These are phyloP conservation scores for Phytomonas serpens DNA, from an alignment of 208 protist species.

Conservation along the genomic window DNA sequence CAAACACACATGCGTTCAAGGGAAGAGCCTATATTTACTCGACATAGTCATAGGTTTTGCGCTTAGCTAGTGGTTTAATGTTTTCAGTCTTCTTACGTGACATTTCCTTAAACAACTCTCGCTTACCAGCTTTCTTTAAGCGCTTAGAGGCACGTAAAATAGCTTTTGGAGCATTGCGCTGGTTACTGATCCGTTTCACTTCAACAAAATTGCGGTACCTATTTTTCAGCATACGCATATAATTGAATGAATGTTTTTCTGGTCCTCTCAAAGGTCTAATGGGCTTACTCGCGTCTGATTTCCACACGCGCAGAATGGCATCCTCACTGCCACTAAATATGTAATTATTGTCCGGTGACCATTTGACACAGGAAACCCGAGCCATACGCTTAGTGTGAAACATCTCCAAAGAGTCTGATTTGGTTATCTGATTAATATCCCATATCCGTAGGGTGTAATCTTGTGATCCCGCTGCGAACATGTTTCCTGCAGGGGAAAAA, in stretches of 20 bases:
- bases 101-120: slow-evolving; percentile 83
- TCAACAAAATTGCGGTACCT: slow-evolving; percentile 84
- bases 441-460: slow-evolving; percentile 96
- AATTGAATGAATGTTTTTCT: slow-evolving; percentile 91
- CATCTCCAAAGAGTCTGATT: slow-evolving; percentile 90
- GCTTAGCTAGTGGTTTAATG: slow-evolving; percentile 75
- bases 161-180: slow-evolving; percentile 82
- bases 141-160: slow-evolving; percentile 54
- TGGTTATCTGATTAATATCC: slow-evolving; percentile 75
- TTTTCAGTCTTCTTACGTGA: slow-evolving; percentile 67
- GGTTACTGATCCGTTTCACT: slow-evolving; percentile 82
- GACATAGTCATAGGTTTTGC: slow-evolving; percentile 81
- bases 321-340: slow-evolving; percentile 96
- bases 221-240: slow-evolving; percentile 85
- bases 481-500: slow-evolving; percentile 94
- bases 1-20: background rate
- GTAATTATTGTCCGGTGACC: slow-evolving; percentile 91
- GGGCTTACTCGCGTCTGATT: slow-evolving; percentile 88
- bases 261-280: slow-evolving; percentile 80
- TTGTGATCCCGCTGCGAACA: slow-evolving; percentile 93
- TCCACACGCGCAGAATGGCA: slow-evolving; percentile 96
- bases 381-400: slow-evolving; percentile 99
- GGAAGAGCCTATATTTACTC: slow-evolving; percentile 31
- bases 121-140: slow-evolving; percentile 68
- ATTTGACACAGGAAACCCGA: slow-evolving; percentile 89